These are phyloP conservation scores for Alternaria triticimaculans DNA, from an alignment of 2,329 filamentous ascomycete species.

Conservation along the genomic window DNA sequence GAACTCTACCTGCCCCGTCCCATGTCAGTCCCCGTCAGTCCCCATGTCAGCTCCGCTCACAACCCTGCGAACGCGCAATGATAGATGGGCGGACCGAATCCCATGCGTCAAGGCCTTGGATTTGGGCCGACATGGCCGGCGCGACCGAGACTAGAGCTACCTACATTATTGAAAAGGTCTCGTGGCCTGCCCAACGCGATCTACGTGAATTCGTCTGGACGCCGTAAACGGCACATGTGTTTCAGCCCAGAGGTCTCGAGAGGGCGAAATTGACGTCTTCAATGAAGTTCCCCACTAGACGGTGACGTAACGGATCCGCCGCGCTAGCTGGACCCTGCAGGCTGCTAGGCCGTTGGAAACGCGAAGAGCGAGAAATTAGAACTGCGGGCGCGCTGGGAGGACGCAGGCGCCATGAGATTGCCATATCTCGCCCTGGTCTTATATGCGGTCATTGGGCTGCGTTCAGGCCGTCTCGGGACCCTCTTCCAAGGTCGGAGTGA, in stretches of 20 bases:
- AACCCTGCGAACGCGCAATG: neutral
- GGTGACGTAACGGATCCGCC: slow-evolving; percentile 30
- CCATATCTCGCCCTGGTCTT: slow-evolving; percentile 1
- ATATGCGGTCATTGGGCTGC: slow-evolving; percentile 8
- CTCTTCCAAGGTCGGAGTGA: slow-evolving; percentile 17
- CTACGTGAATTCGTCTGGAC: slow-evolving; percentile 10
- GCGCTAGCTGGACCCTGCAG: slow-evolving; percentile 22
- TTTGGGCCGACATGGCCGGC: neutral
- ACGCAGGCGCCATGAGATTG: slow-evolving; percentile 8
- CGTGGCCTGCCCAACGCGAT: slow-evolving; percentile 22
- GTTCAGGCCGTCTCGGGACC: slow-evolving; percentile 1
- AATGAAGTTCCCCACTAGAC: slow-evolving; percentile 5
- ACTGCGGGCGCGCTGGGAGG: slow-evolving; percentile 3
- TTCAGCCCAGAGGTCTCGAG: slow-evolving; percentile 14
- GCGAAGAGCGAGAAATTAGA: slow-evolving; percentile 8
- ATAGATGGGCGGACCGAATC: neutral
- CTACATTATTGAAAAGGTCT: slow-evolving; percentile 20
- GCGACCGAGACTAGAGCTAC: neutral
- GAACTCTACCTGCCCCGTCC: neutral
- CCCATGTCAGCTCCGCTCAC: neutral
- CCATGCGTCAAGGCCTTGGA: neutral
- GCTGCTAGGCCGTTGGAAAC: slow-evolving; percentile 13
- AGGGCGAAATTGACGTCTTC: slow-evolving; percentile 18
- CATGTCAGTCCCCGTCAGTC: neutral
- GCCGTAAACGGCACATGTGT: slow-evolving; percentile 29